Conservation (phyloP, 768 basidiomycete genomes). For the Kwoniella pini region DNA sequence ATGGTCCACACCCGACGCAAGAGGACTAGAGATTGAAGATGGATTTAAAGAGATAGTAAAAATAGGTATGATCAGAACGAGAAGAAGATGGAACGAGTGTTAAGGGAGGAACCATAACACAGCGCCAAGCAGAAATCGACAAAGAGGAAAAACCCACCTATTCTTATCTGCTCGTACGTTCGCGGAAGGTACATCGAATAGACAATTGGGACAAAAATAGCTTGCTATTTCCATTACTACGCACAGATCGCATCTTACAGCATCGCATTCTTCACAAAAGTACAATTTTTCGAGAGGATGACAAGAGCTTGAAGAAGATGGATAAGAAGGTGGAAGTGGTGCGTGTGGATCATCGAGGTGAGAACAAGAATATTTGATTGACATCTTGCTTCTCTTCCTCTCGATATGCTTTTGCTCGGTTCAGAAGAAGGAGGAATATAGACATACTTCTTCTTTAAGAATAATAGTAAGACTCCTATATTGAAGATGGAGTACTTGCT, state of each 20-base stretch:
- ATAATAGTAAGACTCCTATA: neutral
- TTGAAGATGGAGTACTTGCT: neutral
- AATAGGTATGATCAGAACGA: too few species aligned
- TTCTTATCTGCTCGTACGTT: slow-evolving; percentile 99
- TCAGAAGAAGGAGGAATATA: too few species aligned
- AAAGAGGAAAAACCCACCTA: too few species aligned
- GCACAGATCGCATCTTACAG: slow-evolving; percentile 88
- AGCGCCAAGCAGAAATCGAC: too few species aligned
- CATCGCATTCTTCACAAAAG: slow-evolving; percentile 99
- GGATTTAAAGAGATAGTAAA: too few species aligned
- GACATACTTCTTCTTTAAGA: too few species aligned
- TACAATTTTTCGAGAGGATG: slow-evolving; percentile 82
- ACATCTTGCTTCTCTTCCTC: slow-evolving; percentile 11
- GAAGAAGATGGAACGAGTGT: too few species aligned
- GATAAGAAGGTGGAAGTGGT: slow-evolving; percentile 66
- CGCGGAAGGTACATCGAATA: slow-evolving; percentile 97
- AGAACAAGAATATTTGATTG: slow-evolving; percentile 55
- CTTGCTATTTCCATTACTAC: slow-evolving; percentile 90
- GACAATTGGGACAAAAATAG: slow-evolving; percentile 96
- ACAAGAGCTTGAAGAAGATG: slow-evolving; percentile 75
- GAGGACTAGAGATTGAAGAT: too few species aligned
- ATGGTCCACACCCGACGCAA: too few species aligned
- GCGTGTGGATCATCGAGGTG: slow-evolving; percentile 59
- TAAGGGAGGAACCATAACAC: too few species aligned
- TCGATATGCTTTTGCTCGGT: too few species aligned